Evolutionary conservation across 768 basidiomycete genomes (phyloP), one percentile per base, ranked within the genome.

Genomic region (Tulasnella sp.): DNA sequence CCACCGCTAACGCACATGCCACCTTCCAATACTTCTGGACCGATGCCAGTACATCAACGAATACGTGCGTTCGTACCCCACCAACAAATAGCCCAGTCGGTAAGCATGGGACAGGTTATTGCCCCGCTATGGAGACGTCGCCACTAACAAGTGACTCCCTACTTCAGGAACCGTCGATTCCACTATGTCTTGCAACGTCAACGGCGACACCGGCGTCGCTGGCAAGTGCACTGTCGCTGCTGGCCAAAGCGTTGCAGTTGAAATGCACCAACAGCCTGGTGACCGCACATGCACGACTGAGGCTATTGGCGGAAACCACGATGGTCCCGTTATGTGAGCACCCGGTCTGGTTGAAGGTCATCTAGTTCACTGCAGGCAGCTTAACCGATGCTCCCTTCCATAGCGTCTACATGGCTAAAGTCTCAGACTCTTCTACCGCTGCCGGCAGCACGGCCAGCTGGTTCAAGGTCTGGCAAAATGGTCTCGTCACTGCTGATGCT

Each of bases 1-100:
- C 69, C 20, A 23, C 78, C 18, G 74, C 84, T 70, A 84, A 85
- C 32, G 87, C 88, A 9, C 88, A 88, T 81, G 86, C 88, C 42
- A 88, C 88, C 9, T 89, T 87, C 84, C 88, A 89, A 81, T 84
- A 88, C 79, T 80, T 89, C 71, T 89, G 88, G 88, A 15, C 35
- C 40, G 87, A 87, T 75, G 85, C 84, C 74, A 86, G 87, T 39
- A 88, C 88, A 80, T 85, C 86, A 78, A 87, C 86, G 70, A 83
- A 81, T 39, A 85, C 86, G 70, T 89, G 88, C 81, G 86, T 86
- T 40, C 86, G 88, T 44, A 78, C 83, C 26, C 87, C 87, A 3
- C 80, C 80, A 23, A 87, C 84, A 81, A 89, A 89, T 83, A 84
- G 81, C 37, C 88, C 88, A 9, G 86, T 88, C 42, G 70, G 77